Conservation (phyloP, 1,139 yeast species). For the Diutina catenulata region DNA sequence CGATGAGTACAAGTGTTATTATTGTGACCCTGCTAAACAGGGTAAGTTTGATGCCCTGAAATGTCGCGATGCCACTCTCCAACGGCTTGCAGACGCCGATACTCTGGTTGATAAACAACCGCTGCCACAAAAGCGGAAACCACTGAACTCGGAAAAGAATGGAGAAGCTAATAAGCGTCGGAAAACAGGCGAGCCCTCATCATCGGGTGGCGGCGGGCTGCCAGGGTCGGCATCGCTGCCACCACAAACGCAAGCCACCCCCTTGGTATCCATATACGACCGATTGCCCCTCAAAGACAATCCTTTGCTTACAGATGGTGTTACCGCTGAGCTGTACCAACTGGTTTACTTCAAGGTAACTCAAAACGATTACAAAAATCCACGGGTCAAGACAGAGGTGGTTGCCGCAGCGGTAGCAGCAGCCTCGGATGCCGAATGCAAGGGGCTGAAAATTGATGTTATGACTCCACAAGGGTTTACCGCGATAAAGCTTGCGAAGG, state of each 20-base stretch:
- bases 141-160: not conserved
- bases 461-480: conserved; percentile 19
- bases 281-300: conserved; percentile 15
- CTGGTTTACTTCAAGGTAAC: conserved; percentile 37
- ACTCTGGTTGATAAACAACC: not conserved
- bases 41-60: conserved; percentile 35
- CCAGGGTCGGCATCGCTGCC: not conserved
- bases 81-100: conserved; percentile 16
- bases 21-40: conserved; percentile 51
- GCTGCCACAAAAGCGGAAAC: conserved; percentile 4
- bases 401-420: no score
- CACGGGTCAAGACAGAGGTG: conserved; percentile 18
- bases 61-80: conserved; percentile 23
- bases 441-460: conserved; percentile 12
- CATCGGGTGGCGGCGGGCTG: not conserved
- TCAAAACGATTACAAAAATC: conserved; percentile 37
- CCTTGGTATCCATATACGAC: not conserved
- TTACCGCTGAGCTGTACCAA: conserved; percentile 37
- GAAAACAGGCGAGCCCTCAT: not conserved
- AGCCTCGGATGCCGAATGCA: no score
- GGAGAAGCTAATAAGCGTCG: not conserved
- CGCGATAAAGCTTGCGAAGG: conserved; percentile 18
- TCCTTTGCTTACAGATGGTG: conserved; percentile 28
- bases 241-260: not conserved
- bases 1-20: conserved; percentile 64